Percentiles rank a stretch among this genome's conserved stretches.
phyloP scores from a whole-genome alignment of 306 rosid genomes.

The Quercus mongolica region DNA sequence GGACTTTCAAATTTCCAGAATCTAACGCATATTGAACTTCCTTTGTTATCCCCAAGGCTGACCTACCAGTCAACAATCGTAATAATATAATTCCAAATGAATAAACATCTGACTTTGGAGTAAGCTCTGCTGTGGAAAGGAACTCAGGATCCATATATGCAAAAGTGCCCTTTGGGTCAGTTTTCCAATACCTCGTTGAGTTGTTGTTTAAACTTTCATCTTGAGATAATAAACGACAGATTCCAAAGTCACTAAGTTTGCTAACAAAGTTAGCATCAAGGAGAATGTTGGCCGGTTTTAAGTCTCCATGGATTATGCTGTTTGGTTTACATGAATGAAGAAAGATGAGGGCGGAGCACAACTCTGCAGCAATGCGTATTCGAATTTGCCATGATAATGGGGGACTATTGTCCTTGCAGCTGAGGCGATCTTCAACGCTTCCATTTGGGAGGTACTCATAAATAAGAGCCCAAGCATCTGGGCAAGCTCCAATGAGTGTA shows the following conservation, averaged over 20 bases:
- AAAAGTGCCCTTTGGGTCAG: constrained; percentile 47
- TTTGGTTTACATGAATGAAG: constrained; percentile 54
- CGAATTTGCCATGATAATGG: constrained; percentile 58
- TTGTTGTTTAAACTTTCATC: constrained; percentile 24
- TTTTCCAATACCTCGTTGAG: constrained; percentile 34
- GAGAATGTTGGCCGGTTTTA: constrained; percentile 49
- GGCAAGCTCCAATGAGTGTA: constrained; percentile 55
- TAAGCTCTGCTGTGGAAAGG: constrained; percentile 47
- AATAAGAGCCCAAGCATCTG: constrained; percentile 43
- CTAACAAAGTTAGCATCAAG: constrained; percentile 45
- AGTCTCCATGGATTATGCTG: constrained; percentile 47
- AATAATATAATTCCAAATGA: constrained; percentile 53
- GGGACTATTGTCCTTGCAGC: constrained; percentile 42
- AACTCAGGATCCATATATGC: constrained; percentile 54
- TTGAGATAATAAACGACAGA: constrained; percentile 32
- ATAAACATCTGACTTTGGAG: constrained; percentile 52
- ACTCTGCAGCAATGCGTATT: constrained; percentile 45
- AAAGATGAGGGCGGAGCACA: constrained; percentile 52
- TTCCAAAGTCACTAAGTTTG: constrained; percentile 60
- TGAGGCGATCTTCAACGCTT: constrained; percentile 54
- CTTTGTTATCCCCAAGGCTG: constrained; percentile 41
- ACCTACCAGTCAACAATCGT: constrained; percentile 39
- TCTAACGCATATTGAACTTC: constrained; percentile 41
- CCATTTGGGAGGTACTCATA: constrained; percentile 59
- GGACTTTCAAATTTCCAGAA: constrained; percentile 33